Evolutionary conservation across 2,329 filamentous ascomycete genomes (phyloP).

Genomic region (Sporothrix curviconia): DNA sequence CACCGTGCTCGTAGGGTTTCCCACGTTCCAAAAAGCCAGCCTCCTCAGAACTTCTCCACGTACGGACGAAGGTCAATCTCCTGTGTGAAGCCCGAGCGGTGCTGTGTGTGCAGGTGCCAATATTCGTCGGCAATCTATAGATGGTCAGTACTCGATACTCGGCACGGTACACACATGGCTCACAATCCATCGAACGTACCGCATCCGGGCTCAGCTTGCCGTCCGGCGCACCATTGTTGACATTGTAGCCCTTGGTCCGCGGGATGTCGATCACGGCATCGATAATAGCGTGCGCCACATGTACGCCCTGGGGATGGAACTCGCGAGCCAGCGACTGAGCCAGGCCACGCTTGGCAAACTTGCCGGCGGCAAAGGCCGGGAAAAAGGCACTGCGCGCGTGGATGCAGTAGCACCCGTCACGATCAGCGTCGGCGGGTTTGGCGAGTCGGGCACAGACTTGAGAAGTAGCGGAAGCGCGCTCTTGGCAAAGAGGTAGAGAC

Average conservation of each 20-base stretch:
- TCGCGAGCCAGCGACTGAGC: slow-evolving; percentile 72
- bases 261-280: slow-evolving; percentile 83
- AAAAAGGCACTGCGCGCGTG: slow-evolving; percentile 62
- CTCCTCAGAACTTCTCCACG: slow-evolving; percentile 73
- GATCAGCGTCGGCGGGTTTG: slow-evolving; percentile 69
- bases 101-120: slow-evolving; percentile 78
- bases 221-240: slow-evolving; percentile 42
- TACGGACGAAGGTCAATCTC: slow-evolving; percentile 76
- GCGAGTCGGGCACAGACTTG: slow-evolving; percentile 45
- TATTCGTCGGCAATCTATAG: slow-evolving; percentile 76
- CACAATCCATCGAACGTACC: not conserved
- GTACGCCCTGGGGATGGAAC: slow-evolving; percentile 77
- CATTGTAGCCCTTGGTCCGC: slow-evolving; percentile 48
- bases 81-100: slow-evolving; percentile 69
- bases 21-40: no score
- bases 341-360: slow-evolving; percentile 71
- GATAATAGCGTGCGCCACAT: slow-evolving; percentile 75
- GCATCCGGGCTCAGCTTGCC: slow-evolving; percentile 68
- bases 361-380: slow-evolving; percentile 67
- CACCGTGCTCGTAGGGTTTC: no score
- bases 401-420: slow-evolving; percentile 84
- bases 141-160: not conserved
- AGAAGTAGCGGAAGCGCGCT: slow-evolving; percentile 64
- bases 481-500: slow-evolving; percentile 72
- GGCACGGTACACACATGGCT: not conserved